phyloP scores from a whole-genome alignment of 176 grass and related monocot species.

The Otatea glauca region DNA sequence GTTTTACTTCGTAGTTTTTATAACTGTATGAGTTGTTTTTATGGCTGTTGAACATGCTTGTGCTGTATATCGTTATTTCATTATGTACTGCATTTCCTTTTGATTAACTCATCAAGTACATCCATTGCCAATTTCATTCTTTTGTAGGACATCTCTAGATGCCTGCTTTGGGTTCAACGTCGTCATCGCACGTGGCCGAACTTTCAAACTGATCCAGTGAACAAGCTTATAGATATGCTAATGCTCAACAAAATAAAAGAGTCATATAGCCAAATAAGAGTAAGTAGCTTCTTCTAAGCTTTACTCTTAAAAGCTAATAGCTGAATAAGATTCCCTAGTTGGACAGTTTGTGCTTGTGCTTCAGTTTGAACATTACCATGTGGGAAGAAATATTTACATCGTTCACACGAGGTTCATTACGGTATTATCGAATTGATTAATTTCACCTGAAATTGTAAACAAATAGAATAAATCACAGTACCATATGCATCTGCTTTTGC shows the following conservation, averaged over 20 bases:
- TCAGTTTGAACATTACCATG: neutral
- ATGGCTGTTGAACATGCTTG: neutral
- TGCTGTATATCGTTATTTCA: neutral
- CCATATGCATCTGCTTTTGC: neutral
- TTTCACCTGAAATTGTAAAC: slow-evolving; percentile 11
- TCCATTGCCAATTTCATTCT: slow-evolving; percentile 34
- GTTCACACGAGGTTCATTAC: neutral
- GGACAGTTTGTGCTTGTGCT: slow-evolving; percentile 22
- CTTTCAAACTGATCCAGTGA: slow-evolving; percentile 78
- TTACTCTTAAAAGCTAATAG: neutral
- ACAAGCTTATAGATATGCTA: slow-evolving; percentile 85
- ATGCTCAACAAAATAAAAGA: slow-evolving; percentile 97
- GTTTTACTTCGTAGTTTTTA: neutral
- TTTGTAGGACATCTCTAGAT: slow-evolving; percentile 93
- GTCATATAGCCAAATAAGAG: slow-evolving; percentile 85
- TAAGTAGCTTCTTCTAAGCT: slow-evolving; percentile 53
- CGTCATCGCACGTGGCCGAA: slow-evolving; percentile 78
- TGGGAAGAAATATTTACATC: neutral
- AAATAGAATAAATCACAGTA: slow-evolving; percentile 24
- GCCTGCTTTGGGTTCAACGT: slow-evolving; percentile 87
- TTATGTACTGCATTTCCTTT: slow-evolving; percentile 17
- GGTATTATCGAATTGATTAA: neutral
- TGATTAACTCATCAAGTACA: neutral
- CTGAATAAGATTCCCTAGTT: slow-evolving; percentile 4
- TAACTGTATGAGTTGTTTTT: slow-evolving; percentile 30